Percentiles rank a stretch among this genome's conserved stretches.
These are phyloP conservation scores for Aspergillus brasiliensis DNA, from an alignment of 2,329 filamentous ascomycete genomes.

Conservation along the genomic window DNA sequence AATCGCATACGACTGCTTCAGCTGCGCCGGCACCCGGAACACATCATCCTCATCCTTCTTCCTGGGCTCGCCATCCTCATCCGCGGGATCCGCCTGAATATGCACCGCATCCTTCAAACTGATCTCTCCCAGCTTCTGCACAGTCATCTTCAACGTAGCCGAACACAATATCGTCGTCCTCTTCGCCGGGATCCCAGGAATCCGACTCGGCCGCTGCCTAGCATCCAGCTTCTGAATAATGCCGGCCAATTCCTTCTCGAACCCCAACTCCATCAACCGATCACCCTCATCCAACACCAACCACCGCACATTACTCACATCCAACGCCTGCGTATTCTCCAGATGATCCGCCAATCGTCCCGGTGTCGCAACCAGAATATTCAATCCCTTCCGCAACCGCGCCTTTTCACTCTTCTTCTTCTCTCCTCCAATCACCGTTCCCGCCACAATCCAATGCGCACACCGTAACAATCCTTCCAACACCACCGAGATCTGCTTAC, in stretches of 20 bases:
- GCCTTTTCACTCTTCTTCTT: conserved; percentile 86
- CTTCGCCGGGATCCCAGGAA: conserved; percentile 68
- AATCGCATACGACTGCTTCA: conserved; percentile 89
- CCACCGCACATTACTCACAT: conserved; percentile 89
- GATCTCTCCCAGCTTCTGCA: conserved; percentile 90
- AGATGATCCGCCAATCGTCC: conserved; percentile 89
- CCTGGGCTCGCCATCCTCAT: conserved; percentile 56
- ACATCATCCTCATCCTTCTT: conserved; percentile 55
- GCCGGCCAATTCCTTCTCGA: conserved; percentile 88
- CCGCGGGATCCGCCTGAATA: conserved; percentile 68
- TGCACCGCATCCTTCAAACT: conserved; percentile 91
- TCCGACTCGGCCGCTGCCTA: conserved; percentile 63
- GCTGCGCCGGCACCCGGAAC: conserved; percentile 84
- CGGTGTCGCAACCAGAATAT: conserved; percentile 93
- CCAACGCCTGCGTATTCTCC: conserved; percentile 85
- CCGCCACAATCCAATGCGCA: conserved; percentile 90
- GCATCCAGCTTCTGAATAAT: conserved; percentile 79
- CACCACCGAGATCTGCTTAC: conserved; percentile 88
- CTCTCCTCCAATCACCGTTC: conserved; percentile 74
- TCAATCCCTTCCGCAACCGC: conserved; percentile 88
- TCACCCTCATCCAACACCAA: conserved; percentile 94
- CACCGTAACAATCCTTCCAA: conserved; percentile 84
- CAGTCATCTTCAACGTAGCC: conserved; percentile 96
- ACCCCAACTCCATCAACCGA: conserved; percentile 96
- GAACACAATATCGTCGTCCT: conserved; percentile 90